Evolutionary conservation across 805 yeast species (phyloP), one percentile per base, ranked within the genome.

Genomic region (Scheffersomyces ergatensis): DNA sequence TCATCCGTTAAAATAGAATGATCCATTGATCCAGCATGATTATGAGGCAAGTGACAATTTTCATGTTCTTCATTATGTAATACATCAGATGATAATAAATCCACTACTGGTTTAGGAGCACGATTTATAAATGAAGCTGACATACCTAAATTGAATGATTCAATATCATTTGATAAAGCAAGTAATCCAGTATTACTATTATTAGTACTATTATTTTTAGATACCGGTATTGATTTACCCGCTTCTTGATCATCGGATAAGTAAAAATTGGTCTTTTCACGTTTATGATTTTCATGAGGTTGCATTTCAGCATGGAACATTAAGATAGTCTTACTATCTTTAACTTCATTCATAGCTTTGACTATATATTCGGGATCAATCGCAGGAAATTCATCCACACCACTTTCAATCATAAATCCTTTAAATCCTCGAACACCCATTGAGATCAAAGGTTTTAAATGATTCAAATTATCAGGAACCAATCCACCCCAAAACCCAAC

Each of bases 401-500:
- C 97, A 33, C 93, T 83, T 49, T 90, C 96, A 55, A 90, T 89
- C 65, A 92, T 63, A 53, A 90, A 92, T 24, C 96, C 93, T 60
- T 90, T 90, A 70, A 90, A 90, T 1, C 98, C 98, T 33, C 96
- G 73, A 5, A 92, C 97, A 36, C 98, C 98, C 46, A 86, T 81
- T 42, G 80, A 65, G 44, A 89, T 82, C 54, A 90, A 72, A 0
- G 96, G 96, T 17, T 74, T 68, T 48, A 90, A 70, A 51, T 87
- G 82, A 9, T 72, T 65, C 41, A 84, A 56, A 60, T 90, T 90
- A 45, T 73, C 76, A 6, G 98, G 98, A 30, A 90, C 79, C 45
- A 90, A 68, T 1, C 97, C 98, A 38, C 97, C 98, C 97, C 97
- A 92, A 59, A 92, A 89, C 0, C 89, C 97, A 6, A 85, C 87